phyloP scores from a whole-genome alignment of 805 yeast genomes.

The Lipomyces sp. region DNA sequence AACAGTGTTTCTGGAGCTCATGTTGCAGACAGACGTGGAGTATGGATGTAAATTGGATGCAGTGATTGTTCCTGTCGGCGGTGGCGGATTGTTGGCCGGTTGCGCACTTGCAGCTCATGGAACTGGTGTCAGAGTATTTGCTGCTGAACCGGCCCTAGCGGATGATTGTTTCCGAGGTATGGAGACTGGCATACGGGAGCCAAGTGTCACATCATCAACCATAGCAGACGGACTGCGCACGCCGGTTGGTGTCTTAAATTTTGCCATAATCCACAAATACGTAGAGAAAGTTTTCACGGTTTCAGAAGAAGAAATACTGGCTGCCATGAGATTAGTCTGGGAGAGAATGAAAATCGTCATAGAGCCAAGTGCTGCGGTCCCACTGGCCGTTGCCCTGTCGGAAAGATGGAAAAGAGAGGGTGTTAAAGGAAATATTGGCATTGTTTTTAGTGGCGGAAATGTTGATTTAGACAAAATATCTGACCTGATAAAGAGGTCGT shows the following conservation, averaged over 20 bases:
- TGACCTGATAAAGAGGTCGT: slow-evolving; percentile 9
- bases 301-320: slow-evolving; percentile 33
- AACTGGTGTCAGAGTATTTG: slow-evolving; percentile 37
- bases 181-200: slow-evolving; percentile 34
- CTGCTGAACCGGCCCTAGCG: slow-evolving; percentile 39
- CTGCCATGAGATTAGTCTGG: slow-evolving; percentile 36
- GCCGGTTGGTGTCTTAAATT: slow-evolving; percentile 38
- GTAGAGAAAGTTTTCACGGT: slow-evolving; percentile 39
- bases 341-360: slow-evolving; percentile 39
- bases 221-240: slow-evolving; percentile 41
- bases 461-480: slow-evolving; percentile 24
- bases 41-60: slow-evolving; percentile 51
- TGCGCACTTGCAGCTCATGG: slow-evolving; percentile 37
- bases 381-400: slow-evolving; percentile 37
- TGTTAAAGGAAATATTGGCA: slow-evolving; percentile 23
- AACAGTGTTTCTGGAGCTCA: slow-evolving; percentile 53
- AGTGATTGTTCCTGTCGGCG: slow-evolving; percentile 59
- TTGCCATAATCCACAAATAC: slow-evolving; percentile 32
- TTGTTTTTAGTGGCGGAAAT: slow-evolving; percentile 24
- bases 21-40: slow-evolving; percentile 46
- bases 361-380: slow-evolving; percentile 38
- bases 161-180: slow-evolving; percentile 39
- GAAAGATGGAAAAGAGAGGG: slow-evolving; percentile 22
- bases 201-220: slow-evolving; percentile 30
- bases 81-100: slow-evolving; percentile 59